These are phyloP conservation scores for Colletotrichum spaethianum DNA, from an alignment of 2,329 filamentous ascomycete species.

Conservation along the genomic window DNA sequence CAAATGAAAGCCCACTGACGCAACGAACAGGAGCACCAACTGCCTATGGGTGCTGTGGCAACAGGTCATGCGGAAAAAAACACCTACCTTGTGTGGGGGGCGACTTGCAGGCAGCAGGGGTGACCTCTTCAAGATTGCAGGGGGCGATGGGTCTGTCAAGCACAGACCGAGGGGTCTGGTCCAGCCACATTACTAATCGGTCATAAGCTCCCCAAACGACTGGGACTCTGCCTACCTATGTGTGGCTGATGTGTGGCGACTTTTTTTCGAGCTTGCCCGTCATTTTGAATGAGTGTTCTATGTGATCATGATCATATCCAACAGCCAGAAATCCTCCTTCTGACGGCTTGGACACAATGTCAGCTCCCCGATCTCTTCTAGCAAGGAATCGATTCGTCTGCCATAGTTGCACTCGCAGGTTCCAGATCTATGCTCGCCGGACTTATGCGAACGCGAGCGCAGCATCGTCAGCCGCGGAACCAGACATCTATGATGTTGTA, in stretches of 20 bases:
- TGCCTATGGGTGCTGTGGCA: constrained; percentile 54
- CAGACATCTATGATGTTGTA: constrained; percentile 91
- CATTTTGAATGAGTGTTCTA: constrained; percentile 7
- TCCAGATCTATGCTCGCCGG: constrained; percentile 52
- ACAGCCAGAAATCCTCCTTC: background rate
- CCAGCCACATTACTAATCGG: constrained; percentile 9
- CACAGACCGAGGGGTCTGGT: background rate
- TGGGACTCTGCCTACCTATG: background rate
- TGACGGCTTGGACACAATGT: constrained; percentile 18
- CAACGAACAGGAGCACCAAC: constrained; percentile 46
- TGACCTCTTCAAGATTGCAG: constrained; percentile 7
- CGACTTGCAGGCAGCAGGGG: constrained; percentile 1
- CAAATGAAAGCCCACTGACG: constrained; percentile 48
- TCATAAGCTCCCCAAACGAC: background rate
- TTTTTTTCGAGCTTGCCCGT: constrained; percentile 21
- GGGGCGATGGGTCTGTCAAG: background rate
- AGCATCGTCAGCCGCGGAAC: constrained; percentile 47
- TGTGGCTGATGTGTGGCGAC: constrained; percentile 36
- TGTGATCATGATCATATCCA: constrained; percentile 17
- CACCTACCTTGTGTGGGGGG: constrained; percentile 36
- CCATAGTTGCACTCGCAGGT: constrained; percentile 60
- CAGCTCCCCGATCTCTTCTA: constrained; percentile 43
- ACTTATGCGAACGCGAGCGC: constrained; percentile 34
- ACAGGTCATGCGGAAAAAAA: constrained; percentile 45
- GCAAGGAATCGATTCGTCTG: constrained; percentile 58